A percentile compares a stretch with the other conserved stretches of the same genome.
These are phyloP conservation scores for Fusarium cicatricum DNA, from an alignment of 2,329 filamentous ascomycete genomes.

Conservation along the genomic window DNA sequence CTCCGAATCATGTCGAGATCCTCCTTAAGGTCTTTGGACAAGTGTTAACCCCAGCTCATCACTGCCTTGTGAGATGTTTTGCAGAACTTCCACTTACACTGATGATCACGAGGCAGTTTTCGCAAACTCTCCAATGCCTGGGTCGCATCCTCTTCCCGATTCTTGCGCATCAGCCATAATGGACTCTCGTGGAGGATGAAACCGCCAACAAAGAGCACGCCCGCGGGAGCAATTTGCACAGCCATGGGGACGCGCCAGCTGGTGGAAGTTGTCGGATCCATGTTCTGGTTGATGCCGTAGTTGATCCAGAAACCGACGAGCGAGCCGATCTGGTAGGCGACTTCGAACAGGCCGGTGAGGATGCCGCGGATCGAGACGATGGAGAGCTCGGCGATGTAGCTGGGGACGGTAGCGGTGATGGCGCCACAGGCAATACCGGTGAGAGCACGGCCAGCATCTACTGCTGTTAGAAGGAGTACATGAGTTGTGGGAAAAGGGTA, in stretches of 20 bases:
- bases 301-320: slow-evolving; percentile 62
- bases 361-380: slow-evolving; percentile 66
- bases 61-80: neutral
- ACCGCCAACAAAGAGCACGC: slow-evolving; percentile 53
- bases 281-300: slow-evolving; percentile 53
- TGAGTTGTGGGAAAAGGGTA: rapidly evolving
- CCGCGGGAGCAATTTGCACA: slow-evolving; percentile 55
- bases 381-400: slow-evolving; percentile 70
- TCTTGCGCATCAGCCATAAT: slow-evolving; percentile 49
- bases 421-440: slow-evolving; percentile 66
- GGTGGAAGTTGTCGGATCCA: slow-evolving; percentile 44
- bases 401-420: slow-evolving; percentile 66
- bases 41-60: slow-evolving; percentile 6
- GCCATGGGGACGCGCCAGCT: slow-evolving; percentile 61
- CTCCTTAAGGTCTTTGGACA: slow-evolving; percentile 51
- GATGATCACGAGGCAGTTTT: slow-evolving; percentile 52
- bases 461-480: neutral
- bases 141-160: slow-evolving; percentile 45
- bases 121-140: slow-evolving; percentile 51
- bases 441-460: slow-evolving; percentile 65
- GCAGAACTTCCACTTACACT: slow-evolving; percentile 30
- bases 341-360: slow-evolving; percentile 61
- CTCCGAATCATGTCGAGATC: slow-evolving; percentile 57
- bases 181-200: slow-evolving; percentile 56
- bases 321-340: slow-evolving; percentile 62